Base-by-base conservation (phyloP, 495 filamentous ascomycete species). In the Cercophora samala region DNA sequence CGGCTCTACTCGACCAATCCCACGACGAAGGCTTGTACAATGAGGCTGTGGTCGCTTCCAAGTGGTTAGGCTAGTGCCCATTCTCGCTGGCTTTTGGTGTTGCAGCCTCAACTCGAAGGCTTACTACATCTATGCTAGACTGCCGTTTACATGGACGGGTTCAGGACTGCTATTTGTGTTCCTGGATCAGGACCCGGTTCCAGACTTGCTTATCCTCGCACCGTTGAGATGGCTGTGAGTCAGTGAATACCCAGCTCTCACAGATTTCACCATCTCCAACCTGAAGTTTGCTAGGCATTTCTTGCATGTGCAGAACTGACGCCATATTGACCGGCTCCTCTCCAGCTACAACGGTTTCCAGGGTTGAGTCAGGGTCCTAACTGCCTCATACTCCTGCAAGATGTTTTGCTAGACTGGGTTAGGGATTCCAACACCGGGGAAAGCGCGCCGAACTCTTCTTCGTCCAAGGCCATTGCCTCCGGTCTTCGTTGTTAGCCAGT, bases 341-440 rank as follows among this genome's bases (percentile, higher is more conserved):
- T 46, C 37, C 37, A 46, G 37, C 37, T 13, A 18, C 37, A 46
- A 46, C 37, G 37, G 37, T 46, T 46, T 46, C 37, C 37, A 23
- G 22, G 53, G 22, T 21, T 18, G 53, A 56, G 53, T 56, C 53
- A 56, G 8, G 53, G n/a, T 56, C 22, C 53, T 22, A 19, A 21
- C 53, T 56, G 53, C 53, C 53, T 56, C 53, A 56, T 56, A 56
- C 53, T 23, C 22, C 53, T 56, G 22, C n/a, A 56, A 56, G n/a
- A 56, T 11, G 1, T 21, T 56, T 18, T 56, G n/a, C 53, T 56
- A 23, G 53, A 22, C 53, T 23, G n/a, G 53, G n/a, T 56, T 13
- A 56, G 53, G n/a, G 53, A 23, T 13, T 46, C 19, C 53, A 56
- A 23, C 53, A 23, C n/a, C 22, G 22, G n/a, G 53, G 53, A 56